Conservation (phyloP, 2,329 filamentous ascomycete species). For the Botrytis aclada region DNA sequence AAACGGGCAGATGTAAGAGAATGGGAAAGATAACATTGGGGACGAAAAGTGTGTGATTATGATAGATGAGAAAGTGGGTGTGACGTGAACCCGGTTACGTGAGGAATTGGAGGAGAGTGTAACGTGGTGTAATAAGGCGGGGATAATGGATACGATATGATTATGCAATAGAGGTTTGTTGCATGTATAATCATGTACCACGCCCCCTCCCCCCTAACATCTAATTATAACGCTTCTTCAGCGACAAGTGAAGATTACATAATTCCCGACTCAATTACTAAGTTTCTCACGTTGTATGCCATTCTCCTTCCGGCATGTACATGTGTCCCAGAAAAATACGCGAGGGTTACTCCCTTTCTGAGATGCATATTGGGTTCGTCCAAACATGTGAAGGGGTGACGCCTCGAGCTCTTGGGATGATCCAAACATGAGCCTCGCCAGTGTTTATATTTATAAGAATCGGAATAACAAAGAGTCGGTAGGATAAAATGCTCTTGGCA, state of each 20-base stretch:
- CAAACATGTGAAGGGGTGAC: not conserved
- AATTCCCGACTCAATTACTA: not conserved
- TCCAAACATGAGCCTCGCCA: not conserved
- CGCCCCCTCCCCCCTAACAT: too few relatives aligned
- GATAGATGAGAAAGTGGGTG: not conserved
- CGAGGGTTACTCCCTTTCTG: not conserved
- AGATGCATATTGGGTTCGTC: not conserved
- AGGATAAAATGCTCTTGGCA: not conserved
- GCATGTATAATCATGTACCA: not conserved
- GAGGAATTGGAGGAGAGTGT: not conserved
- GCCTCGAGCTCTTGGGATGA: not conserved
- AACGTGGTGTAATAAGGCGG: not conserved
- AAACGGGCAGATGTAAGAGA: not conserved
- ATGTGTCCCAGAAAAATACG: not conserved
- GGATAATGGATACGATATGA: not conserved
- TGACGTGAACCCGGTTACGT: not conserved
- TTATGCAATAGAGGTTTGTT: not conserved
- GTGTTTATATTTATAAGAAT: not conserved
- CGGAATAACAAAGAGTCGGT: not conserved
- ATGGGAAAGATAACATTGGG: not conserved
- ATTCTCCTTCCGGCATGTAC: not conserved
- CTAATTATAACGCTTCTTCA: not conserved
- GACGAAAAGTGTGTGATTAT: not conserved
- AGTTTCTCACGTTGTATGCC: not conserved
- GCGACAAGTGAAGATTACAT: not conserved